Percentiles rank a stretch among this genome's conserved stretches.
Conservation (phyloP, 306 rosid genomes). For the Delonix regia region DNA sequence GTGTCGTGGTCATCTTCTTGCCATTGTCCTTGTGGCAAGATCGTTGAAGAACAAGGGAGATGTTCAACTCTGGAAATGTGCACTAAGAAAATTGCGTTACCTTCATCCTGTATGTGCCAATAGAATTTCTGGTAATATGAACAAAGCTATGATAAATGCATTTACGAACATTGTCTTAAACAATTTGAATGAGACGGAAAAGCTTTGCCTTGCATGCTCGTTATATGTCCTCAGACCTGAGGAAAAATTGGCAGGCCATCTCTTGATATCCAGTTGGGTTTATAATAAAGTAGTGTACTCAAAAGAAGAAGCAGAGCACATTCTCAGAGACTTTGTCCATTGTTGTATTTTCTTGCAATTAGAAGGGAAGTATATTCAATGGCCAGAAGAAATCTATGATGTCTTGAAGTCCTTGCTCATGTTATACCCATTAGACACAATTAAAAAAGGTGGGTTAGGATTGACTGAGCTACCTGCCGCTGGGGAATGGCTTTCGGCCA, state of each 20-base stretch:
- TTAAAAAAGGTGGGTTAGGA: neutral
- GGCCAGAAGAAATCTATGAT: neutral
- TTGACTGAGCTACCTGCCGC: neutral
- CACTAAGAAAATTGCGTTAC: neutral
- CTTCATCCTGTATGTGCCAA: neutral
- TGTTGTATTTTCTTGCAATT: neutral
- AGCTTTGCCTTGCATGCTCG: neutral
- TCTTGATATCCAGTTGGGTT: neutral
- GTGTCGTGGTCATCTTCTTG: slow-evolving; percentile 12
- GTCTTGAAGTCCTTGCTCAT: neutral
- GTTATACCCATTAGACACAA: neutral
- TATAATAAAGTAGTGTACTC: neutral
- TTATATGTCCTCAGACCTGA: neutral
- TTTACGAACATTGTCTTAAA: neutral
- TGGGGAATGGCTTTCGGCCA: neutral
- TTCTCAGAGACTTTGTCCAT: neutral
- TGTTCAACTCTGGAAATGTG: neutral
- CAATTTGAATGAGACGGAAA: neutral
- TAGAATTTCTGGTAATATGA: neutral
- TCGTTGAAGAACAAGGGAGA: neutral
- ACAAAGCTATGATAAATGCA: neutral
- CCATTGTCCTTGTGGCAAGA: neutral
- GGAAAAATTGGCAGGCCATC: neutral
- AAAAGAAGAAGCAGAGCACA: neutral
- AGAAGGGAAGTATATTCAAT: neutral